These are phyloP conservation scores for Coniochaeta hoffmannii DNA, from an alignment of 2,329 filamentous ascomycete genomes.

Conservation along the genomic window DNA sequence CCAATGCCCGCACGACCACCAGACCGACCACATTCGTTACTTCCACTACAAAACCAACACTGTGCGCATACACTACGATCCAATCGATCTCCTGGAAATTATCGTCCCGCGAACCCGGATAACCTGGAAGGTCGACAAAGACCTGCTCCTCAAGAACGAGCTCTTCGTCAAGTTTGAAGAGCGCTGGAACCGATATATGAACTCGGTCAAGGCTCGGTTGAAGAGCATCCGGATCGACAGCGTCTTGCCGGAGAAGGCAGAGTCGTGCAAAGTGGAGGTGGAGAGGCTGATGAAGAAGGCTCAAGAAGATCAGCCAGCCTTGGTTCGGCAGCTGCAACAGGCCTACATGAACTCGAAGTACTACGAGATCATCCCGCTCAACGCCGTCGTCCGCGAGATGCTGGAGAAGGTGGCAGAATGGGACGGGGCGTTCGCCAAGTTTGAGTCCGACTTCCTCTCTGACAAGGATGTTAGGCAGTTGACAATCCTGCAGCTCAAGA, in stretches of 20 bases:
- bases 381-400: slow-evolving; percentile 79
- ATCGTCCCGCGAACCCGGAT: slow-evolving; percentile 84
- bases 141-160: slow-evolving; percentile 87
- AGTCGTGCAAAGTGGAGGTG: slow-evolving; percentile 74
- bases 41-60: slow-evolving; percentile 84
- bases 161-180: slow-evolving; percentile 76
- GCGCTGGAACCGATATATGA: slow-evolving; percentile 78
- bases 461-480: slow-evolving; percentile 94
- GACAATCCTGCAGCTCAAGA: slow-evolving; percentile 86
- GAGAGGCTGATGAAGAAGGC: slow-evolving; percentile 71
- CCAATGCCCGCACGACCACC: slow-evolving; percentile 80
- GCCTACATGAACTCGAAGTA: slow-evolving; percentile 92
- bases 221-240: slow-evolving; percentile 88
- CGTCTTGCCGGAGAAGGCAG: slow-evolving; percentile 78
- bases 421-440: slow-evolving; percentile 84
- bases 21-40: slow-evolving; percentile 85
- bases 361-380: slow-evolving; percentile 93
- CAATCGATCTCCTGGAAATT: slow-evolving; percentile 88
- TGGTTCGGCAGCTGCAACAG: slow-evolving; percentile 74
- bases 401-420: slow-evolving; percentile 89
- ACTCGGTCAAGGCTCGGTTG: slow-evolving; percentile 75
- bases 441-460: slow-evolving; percentile 88
- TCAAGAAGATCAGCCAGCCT: slow-evolving; percentile 70
- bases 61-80: slow-evolving; percentile 85
- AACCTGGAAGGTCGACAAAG: slow-evolving; percentile 96